Evolutionary conservation across 441 rosid genomes (phyloP), one percentile per base, ranked within the genome.

Genomic region (Brassica hybrid): DNA sequence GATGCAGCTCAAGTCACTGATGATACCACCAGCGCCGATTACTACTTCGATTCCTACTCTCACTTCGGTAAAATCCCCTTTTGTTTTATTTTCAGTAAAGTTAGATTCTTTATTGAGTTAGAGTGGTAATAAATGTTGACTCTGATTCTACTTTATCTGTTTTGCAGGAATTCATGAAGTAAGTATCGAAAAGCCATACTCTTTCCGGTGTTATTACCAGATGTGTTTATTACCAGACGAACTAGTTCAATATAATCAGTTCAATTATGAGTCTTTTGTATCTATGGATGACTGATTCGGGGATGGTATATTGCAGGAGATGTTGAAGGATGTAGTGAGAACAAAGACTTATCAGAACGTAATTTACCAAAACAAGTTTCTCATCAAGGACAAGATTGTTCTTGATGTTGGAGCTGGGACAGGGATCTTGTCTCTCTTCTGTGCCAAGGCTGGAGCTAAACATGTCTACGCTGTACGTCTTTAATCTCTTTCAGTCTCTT

Each of bases 81-180:
- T 11, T 83, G 19, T 14, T 88, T 79, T 84, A 85, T 43, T 43
- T 93, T 73, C 94, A 92, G 82, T 83, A 60, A 2, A 66, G 9
- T 34, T 34, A 0, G 10, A 34, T 34, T 34, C 41, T 34, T 34
- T 30, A 30, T 30, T 30, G 34, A 30, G 34, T 30, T 30, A 95
- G 65, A 76, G 18, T 17, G 1, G 59, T 4, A 19, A 18, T 27
- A 14, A 30, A 45, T 1, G 17, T 48, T 48, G 54, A 48, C 54
- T 71, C 48, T 77, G 56, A 0, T 38, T 77, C 59, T 62, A n/a
- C 23, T 62, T 3, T 23, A 1, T 76, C 10, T 72, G 6, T 64
- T 84, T 74, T 83, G 84, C 88, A 95, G 99, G 98, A 69, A 95
- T 95, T 82, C 98, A 95, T 74, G 99, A 95, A 93, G 99, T 95